These are phyloP conservation scores for Huntiella bhutanensis DNA, from an alignment of 2,329 filamentous ascomycete genomes.

Conservation along the genomic window DNA sequence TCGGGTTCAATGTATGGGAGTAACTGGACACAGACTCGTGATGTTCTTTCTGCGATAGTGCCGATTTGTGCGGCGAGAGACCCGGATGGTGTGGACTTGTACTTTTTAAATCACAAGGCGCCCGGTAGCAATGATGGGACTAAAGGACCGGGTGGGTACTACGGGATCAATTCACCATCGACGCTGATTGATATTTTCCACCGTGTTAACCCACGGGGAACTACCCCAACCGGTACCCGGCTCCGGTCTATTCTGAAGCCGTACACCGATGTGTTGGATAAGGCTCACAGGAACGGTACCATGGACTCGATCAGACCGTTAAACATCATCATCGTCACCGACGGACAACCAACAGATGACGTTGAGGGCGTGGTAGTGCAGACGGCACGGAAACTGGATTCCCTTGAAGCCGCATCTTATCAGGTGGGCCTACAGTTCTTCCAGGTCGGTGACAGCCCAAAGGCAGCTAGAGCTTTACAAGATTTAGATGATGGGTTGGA, in stretches of 20 bases:
- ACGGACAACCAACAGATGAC: constrained; percentile 67
- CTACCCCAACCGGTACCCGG: constrained; percentile 57
- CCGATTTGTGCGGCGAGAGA: constrained; percentile 70
- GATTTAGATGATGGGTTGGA: constrained; percentile 55
- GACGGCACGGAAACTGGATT: constrained; percentile 52
- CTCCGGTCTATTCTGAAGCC: constrained; percentile 53
- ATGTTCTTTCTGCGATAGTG: constrained; percentile 53
- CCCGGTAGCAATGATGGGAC: constrained; percentile 1
- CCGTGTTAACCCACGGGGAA: constrained; percentile 41
- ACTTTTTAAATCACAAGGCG: constrained; percentile 60
- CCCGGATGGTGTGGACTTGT: constrained; percentile 70
- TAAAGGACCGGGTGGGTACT: constrained; percentile 35
- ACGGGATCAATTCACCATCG: constrained; percentile 37
- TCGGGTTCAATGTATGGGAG: constrained; percentile 65
- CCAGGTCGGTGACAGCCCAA: constrained; percentile 61
- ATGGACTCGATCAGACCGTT: constrained; percentile 46
- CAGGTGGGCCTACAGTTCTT: constrained; percentile 94
- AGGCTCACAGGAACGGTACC: constrained; percentile 16
- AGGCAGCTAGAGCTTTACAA: constrained; percentile 44
- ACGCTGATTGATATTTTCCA: constrained; percentile 52
- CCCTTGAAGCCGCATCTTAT: constrained; percentile 49
- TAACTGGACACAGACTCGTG: constrained; percentile 57
- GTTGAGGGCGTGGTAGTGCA: constrained; percentile 49
- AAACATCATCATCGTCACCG: constrained; percentile 86
- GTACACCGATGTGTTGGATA: constrained; percentile 35